Evolutionary conservation across 75 land plant genomes (phyloP), one percentile per base, ranked within the genome.

Genomic region (Pinus taeda): DNA sequence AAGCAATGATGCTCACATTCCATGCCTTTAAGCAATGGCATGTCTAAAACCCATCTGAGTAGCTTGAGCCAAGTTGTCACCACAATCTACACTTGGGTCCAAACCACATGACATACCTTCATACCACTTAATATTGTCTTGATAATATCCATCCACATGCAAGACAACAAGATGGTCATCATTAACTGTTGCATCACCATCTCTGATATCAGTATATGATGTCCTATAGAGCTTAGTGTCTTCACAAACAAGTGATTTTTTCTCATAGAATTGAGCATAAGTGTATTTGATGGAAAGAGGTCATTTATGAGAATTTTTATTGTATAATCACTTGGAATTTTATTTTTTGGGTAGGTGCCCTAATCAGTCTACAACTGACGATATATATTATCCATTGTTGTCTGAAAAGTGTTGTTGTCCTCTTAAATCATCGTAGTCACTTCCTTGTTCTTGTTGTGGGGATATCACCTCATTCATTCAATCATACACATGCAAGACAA

Each of bases 51-150:
- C 22, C 5, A 20, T 30, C 69, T 24, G 69, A 12, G 15, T 3
- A 66, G 69, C 69, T 21, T 12, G 15, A 66, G 22, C 29, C 36
- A 66, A 33, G 15, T 0, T 66, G 36, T 66, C 69, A 18, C 69
- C 69, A 66, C 33, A 21, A 26, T 66, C 33, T 26, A 33, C 15
- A 20, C 69, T 66, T 2, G 22, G 33, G 45, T 42, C 45, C 45
- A 69, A 36, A 33, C 37, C 58, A 69, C 73, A 77, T 0, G 79
- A 66, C 77, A 80, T 22, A 58, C 59, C 59, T 26, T 73, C 81
- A 65, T 76, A 81, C 82, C 82, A 81, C 60, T 70, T 81, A 17
- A 37, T 64, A 56, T 22, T 59, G 5, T 81, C 82, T 30, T 74
- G 78, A 69, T 81, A 75, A 60, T 74, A 81, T 12, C 67, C 37